These are phyloP conservation scores for Monilinia aucupariae DNA, from an alignment of 2,329 filamentous ascomycete species.

Conservation along the genomic window DNA sequence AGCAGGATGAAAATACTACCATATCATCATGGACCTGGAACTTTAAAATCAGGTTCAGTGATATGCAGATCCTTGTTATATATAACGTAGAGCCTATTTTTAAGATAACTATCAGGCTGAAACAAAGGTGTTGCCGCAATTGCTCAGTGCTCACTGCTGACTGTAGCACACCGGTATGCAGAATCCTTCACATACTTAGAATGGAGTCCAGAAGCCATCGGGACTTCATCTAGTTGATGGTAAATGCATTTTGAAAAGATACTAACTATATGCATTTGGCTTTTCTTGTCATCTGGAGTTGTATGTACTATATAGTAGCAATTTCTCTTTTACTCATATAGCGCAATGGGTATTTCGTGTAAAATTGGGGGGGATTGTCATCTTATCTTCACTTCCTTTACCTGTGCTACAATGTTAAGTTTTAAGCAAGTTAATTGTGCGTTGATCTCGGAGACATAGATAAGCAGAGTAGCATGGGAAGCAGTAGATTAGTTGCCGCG, in stretches of 20 bases:
- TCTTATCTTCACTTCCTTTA: neutral
- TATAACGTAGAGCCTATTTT: neutral
- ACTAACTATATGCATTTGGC: neutral
- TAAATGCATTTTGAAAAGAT: neutral
- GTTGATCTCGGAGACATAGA: too few species aligned
- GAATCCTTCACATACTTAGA: neutral
- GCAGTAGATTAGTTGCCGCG: too few species aligned
- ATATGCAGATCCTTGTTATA: neutral
- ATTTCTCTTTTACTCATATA: neutral
- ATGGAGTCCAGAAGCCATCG: neutral
- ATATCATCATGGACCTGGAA: neutral
- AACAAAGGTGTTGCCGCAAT: neutral
- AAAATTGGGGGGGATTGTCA: neutral
- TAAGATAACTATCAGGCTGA: neutral
- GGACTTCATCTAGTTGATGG: neutral
- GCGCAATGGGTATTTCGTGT: neutral
- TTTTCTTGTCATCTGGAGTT: too few species aligned
- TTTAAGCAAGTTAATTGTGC: too few species aligned
- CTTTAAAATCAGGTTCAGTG: neutral
- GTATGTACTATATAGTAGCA: neutral
- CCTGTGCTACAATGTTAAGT: neutral
- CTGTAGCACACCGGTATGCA: neutral
- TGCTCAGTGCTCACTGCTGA: neutral
- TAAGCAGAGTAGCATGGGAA: too few species aligned
- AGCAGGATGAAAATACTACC: slow-evolving; percentile 1